Conservation (phyloP, 352 stramenopile genomes). For the Phytophthora tubulina region DNA sequence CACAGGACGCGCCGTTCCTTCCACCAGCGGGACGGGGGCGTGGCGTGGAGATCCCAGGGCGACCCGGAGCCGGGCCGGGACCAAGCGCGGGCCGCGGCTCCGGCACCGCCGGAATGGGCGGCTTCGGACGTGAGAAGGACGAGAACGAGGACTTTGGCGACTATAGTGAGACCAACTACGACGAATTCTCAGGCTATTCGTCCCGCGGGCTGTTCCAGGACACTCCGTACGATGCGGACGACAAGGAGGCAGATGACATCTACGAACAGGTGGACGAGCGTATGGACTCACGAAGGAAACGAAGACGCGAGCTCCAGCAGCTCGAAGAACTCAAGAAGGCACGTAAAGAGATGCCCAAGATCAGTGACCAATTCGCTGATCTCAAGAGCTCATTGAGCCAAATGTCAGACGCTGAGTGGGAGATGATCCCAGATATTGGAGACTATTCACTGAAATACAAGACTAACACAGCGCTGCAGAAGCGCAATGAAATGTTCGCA, state of each 20-base stretch:
- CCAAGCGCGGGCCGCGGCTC: slow-evolving; percentile 70
- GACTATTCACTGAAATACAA: slow-evolving; percentile 96
- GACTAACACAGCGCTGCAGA: slow-evolving; percentile 91
- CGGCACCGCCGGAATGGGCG: slow-evolving; percentile 81
- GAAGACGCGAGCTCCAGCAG: slow-evolving; percentile 83
- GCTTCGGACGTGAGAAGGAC: slow-evolving; percentile 87
- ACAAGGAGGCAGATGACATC: slow-evolving; percentile 96
- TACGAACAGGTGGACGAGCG: slow-evolving; percentile 97
- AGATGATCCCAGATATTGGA: slow-evolving; percentile 96
- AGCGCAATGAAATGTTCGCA: slow-evolving; percentile 95
- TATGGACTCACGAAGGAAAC: slow-evolving; percentile 94
- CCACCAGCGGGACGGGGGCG: slow-evolving; percentile 81
- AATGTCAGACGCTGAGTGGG: slow-evolving; percentile 96
- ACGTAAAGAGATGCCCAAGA: slow-evolving; percentile 91
- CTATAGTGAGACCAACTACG: slow-evolving; percentile 94
- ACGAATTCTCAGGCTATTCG: slow-evolving; percentile 92
- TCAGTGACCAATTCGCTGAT: slow-evolving; percentile 98
- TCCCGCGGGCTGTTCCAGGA: slow-evolving; percentile 91
- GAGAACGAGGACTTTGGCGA: slow-evolving; percentile 90
- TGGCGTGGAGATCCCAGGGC: slow-evolving; percentile 28
- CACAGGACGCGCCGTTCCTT: slow-evolving; percentile 72
- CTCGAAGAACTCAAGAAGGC: slow-evolving; percentile 90
- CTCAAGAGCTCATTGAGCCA: slow-evolving; percentile 94
- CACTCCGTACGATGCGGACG: slow-evolving; percentile 96
- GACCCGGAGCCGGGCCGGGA: slow-evolving; percentile 23